A percentile compares a stretch with the other conserved stretches of the same genome.
phyloP scores from a whole-genome alignment of 208 protist genomes.

The Leishmania major region DNA sequence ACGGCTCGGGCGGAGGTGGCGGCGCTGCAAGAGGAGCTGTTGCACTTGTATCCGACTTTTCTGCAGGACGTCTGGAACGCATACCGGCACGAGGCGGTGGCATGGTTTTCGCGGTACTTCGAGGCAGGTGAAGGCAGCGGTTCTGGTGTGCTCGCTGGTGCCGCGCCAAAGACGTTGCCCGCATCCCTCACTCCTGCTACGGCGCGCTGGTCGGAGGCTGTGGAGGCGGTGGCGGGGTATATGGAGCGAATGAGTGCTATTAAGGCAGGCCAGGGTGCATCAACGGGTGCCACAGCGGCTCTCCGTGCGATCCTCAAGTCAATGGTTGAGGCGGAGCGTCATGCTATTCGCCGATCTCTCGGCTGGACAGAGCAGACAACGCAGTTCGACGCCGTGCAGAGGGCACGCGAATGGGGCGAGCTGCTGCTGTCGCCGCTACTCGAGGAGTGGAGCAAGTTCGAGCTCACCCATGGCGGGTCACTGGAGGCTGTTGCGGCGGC shows the following conservation, averaged over 20 bases:
- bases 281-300: constrained; percentile 4
- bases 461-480: constrained; percentile 67
- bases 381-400: constrained; percentile 61
- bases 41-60: constrained; percentile 45
- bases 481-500: constrained; percentile 50
- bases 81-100: constrained; percentile 73
- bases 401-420: constrained; percentile 56
- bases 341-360: constrained; percentile 37
- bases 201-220: constrained; percentile 74
- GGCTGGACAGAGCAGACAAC: constrained; percentile 41
- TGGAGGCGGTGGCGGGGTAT: constrained; percentile 64
- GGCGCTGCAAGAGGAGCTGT: constrained; percentile 31
- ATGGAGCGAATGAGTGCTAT: constrained; percentile 9
- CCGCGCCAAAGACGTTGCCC: constrained; percentile 40
- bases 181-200: constrained; percentile 52
- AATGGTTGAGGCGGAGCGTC: constrained; percentile 62
- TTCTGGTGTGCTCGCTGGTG: constrained; percentile 27
- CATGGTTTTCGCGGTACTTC: constrained; percentile 50
- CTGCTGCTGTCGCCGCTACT: constrained; percentile 68
- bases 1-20: constrained; percentile 21
- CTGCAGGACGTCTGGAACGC: constrained; percentile 76
- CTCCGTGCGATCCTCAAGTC: constrained; percentile 55
- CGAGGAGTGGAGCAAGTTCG: constrained; percentile 69
- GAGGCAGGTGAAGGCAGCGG: constrained; percentile 29
- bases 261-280: constrained; percentile 1